A percentile compares a stretch with the other conserved stretches of the same genome.
Evolutionary conservation across 352 stramenopile genomes (phyloP).

Genomic region (Pythium sukuiense): DNA sequence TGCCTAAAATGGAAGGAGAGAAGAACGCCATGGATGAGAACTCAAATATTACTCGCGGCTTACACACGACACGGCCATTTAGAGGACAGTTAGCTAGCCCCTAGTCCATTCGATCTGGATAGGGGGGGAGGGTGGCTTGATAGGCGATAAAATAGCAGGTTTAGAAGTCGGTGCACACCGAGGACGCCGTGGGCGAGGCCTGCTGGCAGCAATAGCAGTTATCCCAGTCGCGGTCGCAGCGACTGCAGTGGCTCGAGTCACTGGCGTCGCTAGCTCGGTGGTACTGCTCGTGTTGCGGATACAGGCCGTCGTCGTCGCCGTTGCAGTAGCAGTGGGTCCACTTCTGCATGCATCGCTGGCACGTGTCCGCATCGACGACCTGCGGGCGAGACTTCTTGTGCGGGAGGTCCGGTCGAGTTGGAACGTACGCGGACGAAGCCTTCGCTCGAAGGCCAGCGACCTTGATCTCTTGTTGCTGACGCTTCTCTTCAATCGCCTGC

Average conservation of each 20-base stretch:
- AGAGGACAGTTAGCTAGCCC: neutral
- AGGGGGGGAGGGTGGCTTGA: neutral
- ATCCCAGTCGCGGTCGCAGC: conserved; percentile 68
- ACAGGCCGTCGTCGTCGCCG: conserved; percentile 73
- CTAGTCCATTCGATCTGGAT: conserved; percentile 22
- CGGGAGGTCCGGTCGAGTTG: conserved; percentile 31
- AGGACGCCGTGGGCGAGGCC: conserved; percentile 64
- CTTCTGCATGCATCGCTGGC: conserved; percentile 74
- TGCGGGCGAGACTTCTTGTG: conserved; percentile 34
- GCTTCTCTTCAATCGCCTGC: conserved; percentile 68
- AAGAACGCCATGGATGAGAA: neutral
- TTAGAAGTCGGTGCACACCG: conserved; percentile 60
- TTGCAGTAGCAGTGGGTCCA: conserved; percentile 90
- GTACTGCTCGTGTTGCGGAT: conserved; percentile 29
- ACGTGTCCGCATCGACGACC: conserved; percentile 70
- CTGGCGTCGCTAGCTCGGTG: conserved; percentile 51
- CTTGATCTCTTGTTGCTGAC: conserved; percentile 67
- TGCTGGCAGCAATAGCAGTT: conserved; percentile 78
- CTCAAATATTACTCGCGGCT: conserved; percentile 3
- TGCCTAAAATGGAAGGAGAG: neutral
- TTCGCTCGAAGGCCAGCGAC: conserved; percentile 57
- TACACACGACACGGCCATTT: conserved; percentile 2
- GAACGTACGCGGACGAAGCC: conserved; percentile 42
- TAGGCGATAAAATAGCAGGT: neutral
- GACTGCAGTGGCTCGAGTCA: conserved; percentile 65